Evolutionary conservation across 495 filamentous ascomycete species (phyloP).

Genomic region (Chaetomium tenue): DNA sequence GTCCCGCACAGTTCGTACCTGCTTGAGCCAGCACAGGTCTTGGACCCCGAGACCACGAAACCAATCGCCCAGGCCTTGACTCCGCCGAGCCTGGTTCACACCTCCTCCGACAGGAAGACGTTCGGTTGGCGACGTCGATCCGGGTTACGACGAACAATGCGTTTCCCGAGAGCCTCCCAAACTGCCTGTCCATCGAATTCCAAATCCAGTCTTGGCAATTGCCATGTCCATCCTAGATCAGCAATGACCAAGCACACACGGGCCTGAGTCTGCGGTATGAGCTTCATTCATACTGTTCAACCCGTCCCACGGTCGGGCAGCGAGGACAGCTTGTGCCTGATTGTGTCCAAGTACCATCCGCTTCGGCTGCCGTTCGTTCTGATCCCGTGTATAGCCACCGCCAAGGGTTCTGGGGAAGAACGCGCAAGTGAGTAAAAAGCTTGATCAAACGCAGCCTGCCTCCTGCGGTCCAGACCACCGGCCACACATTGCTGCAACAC

Average conservation of each 20-base stretch:
- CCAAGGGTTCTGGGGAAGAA: neutral
- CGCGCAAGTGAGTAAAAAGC: neutral
- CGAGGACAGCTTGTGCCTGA: neutral
- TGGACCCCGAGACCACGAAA: neutral
- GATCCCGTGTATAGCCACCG: neutral
- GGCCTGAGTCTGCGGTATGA: neutral
- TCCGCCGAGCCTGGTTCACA: neutral
- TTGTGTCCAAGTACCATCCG: neutral
- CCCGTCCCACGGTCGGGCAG: neutral
- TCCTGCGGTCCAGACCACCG: neutral
- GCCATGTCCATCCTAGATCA: neutral
- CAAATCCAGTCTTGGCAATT: slow-evolving; percentile 14
- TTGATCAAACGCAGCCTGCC: neutral
- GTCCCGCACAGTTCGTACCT: too few relatives aligned
- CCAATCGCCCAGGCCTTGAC: neutral
- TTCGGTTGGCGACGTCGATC: neutral
- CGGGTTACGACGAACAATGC: neutral
- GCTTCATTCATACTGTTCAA: neutral
- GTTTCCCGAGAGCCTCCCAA: neutral
- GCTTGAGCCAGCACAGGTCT: neutral
- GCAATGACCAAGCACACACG: neutral
- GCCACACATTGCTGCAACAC: neutral
- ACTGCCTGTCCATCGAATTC: neutral
- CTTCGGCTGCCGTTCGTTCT: neutral
- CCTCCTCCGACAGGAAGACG: neutral